These are phyloP conservation scores for Haplosporangium gracile DNA, from an alignment of 192 early-diverging fungal species.

Conservation along the genomic window DNA sequence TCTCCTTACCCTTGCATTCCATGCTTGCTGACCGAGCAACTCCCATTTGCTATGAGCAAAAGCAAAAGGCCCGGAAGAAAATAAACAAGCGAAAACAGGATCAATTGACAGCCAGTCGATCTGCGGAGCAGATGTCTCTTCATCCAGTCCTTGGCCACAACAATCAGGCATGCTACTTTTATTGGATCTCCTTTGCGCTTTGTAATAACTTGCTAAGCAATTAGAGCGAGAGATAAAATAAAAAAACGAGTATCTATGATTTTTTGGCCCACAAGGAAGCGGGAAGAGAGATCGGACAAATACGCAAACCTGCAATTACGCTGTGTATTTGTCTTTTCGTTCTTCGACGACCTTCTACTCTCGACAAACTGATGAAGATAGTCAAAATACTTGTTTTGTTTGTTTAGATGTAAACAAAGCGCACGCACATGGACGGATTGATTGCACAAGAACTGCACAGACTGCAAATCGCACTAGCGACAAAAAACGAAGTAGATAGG, in stretches of 20 bases:
- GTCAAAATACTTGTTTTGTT: neutral
- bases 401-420: neutral
- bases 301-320: too few species aligned
- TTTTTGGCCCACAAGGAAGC: too few species aligned
- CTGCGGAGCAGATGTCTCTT: neutral
- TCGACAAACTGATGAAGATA: neutral
- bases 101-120: slow-evolving; percentile 3
- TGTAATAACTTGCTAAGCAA: neutral
- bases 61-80: too few species aligned
- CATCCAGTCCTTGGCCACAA: neutral
- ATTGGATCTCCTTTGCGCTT: neutral
- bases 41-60: too few species aligned
- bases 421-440: neutral
- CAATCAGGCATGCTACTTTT: neutral
- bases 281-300: too few species aligned
- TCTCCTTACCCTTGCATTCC: too few species aligned
- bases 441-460: neutral
- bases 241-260: neutral
- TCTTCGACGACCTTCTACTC: neutral
- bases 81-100: neutral
- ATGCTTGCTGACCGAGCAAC: too few species aligned
- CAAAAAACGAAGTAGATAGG: neutral
- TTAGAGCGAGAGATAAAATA: neutral
- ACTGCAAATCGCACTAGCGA: neutral
- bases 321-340: neutral